phyloP scores from a whole-genome alignment of 1,284 basidiomycete genomes.

The Boletus semigastroideus region DNA sequence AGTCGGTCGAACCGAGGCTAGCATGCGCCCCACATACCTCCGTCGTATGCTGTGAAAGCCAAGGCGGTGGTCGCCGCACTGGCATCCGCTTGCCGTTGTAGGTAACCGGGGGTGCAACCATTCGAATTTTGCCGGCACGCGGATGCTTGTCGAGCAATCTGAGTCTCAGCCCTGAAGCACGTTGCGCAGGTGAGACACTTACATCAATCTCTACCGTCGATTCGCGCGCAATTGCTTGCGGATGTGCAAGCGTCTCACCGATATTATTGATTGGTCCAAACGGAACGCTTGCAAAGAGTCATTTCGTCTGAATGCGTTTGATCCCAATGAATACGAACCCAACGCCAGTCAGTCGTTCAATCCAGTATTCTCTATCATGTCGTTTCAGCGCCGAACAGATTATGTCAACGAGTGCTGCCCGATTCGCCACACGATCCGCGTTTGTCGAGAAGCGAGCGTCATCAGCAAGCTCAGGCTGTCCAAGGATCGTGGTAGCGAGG shows the following conservation, averaged over 20 bases:
- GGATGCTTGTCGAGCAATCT: conserved; percentile 52
- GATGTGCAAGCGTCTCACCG: conserved; percentile 86
- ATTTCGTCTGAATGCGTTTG: conserved; percentile 5
- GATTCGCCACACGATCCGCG: conserved; percentile 72
- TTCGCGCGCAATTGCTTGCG: conserved; percentile 73
- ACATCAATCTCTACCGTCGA: conserved; percentile 65
- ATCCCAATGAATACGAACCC: conserved; percentile 51
- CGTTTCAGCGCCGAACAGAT: conserved; percentile 65
- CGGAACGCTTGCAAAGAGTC: conserved; percentile 59
- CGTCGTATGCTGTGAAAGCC: conserved; percentile 79
- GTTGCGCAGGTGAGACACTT: conserved; percentile 27
- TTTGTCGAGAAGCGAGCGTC: conserved; percentile 75
- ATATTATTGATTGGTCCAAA: conserved; percentile 95
- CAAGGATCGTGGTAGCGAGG: conserved; percentile 61
- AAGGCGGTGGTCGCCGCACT: conserved; percentile 76
- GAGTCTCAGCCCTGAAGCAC: conserved; percentile 14
- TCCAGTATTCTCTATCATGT: conserved; percentile 69
- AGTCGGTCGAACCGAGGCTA: conserved; percentile 1
- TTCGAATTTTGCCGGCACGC: conserved; percentile 79
- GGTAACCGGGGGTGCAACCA: conserved; percentile 83
- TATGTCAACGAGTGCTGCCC: conserved; percentile 68
- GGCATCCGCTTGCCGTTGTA: conserved; percentile 86
- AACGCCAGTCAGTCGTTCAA: conserved; percentile 67
- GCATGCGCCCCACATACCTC: conserved; percentile 51
- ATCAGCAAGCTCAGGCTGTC: conserved; percentile 52